Percentiles rank a stretch among this genome's conserved stretches.
phyloP scores from a whole-genome alignment of 495 filamentous ascomycete species.

The Trichoderma reesei region DNA sequence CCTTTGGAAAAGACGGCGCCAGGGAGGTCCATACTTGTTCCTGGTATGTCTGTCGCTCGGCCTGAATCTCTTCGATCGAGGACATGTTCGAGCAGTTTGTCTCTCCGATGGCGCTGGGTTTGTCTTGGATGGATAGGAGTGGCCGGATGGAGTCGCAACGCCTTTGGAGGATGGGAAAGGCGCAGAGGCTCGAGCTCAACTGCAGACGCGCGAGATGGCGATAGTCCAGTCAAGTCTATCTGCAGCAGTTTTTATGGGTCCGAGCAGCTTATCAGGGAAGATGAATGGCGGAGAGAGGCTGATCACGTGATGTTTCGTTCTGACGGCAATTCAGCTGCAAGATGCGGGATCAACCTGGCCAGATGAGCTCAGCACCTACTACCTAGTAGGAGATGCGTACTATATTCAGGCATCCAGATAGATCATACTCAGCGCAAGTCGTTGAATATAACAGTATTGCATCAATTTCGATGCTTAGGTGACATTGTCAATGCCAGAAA shows the following conservation, averaged over 20 bases:
- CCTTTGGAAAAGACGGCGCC: conserved; percentile 3
- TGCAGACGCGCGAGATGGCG: background rate
- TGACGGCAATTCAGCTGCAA: background rate
- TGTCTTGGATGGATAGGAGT: conserved; percentile 13
- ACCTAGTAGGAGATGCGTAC: too few species aligned
- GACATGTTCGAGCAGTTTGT: conserved; percentile 18
- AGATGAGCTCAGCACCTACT: too few species aligned
- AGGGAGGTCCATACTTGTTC: conserved; percentile 50
- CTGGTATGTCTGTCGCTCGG: conserved; percentile 73
- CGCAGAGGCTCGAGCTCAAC: background rate
- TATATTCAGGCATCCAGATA: too few species aligned
- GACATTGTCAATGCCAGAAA: too few species aligned
- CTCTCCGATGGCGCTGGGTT: background rate
- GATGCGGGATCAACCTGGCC: too few species aligned
- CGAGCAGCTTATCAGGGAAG: background rate
- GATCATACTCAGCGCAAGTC: too few species aligned
- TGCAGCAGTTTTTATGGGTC: background rate
- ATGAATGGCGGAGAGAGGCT: background rate
- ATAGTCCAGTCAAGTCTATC: too few species aligned
- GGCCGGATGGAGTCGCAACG: background rate
- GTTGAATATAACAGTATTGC: too few species aligned
- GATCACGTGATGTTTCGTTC: background rate
- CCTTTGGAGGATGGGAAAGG: background rate
- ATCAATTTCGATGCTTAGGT: too few species aligned
- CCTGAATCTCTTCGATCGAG: conserved; percentile 50